Evolutionary conservation across 2,329 filamentous ascomycete species (phyloP), one percentile per base, ranked within the genome.

Genomic region (Claviceps sorghi): DNA sequence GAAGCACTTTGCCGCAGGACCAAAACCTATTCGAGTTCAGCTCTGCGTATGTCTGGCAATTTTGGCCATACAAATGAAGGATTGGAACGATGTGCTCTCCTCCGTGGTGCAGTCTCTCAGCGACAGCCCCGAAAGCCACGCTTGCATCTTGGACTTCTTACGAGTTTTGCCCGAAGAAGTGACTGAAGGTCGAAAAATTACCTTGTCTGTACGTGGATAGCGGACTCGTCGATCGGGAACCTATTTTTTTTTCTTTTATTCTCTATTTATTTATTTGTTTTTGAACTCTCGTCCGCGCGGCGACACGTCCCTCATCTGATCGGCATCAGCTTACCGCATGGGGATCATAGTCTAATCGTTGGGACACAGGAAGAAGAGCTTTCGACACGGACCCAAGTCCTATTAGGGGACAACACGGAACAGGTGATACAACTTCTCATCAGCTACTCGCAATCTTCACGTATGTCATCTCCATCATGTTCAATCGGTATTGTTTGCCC

Each of bases 121-220:
- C 58, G 80, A 79, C 65, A 84, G 86, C 63, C 80, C 84, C 55
- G 81, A 83, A 64, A 88, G 85, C 66, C 82, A 93, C 62, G 82
- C 89, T 58, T 93, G 86, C 67, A 86, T 97, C 62, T 77, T 98
- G 64, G 93, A 98, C 69, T 98, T 98, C 69, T 77, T 98, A 59
- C 89, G 88, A 69, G 90, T 98, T 62, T 82, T 98, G 59, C 93
- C 93, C 53, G 93, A 98, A 76, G 93, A 98, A 78, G 93, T 98
- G 65, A 97, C 88, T 61, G 91, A 98, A 78, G 93, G 93, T 73
- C 88, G 93, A 72, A 98, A 97, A 76, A 96, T 98, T 78, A 95
- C 89, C 78, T 79, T 98, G 73, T 90, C 88, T 81, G 90, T 95
- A 93, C 75, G 88, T 91, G 79, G 82, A 84, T 74, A 75, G 74